Percentiles rank a stretch among this genome's conserved stretches.
Evolutionary conservation across 441 rosid species (phyloP).

Genomic region (Jatropha multifida): DNA sequence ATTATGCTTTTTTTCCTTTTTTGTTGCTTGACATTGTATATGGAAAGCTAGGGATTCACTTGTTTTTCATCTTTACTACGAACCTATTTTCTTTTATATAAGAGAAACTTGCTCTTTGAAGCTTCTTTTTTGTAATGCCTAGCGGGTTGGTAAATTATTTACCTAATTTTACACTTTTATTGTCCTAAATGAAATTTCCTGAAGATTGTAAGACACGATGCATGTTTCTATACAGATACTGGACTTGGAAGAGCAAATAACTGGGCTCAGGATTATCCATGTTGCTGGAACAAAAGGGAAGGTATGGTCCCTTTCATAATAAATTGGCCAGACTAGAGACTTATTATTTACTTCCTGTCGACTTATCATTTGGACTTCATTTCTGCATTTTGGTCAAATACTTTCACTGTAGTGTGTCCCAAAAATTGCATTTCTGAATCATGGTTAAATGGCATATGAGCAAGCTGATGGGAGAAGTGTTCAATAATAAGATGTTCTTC

Average conservation of each 20-base stretch:
- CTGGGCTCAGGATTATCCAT: constrained; percentile 64
- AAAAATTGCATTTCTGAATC: neutral
- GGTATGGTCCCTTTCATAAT: constrained; percentile 38
- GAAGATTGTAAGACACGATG: constrained; percentile 12
- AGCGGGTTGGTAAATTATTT: neutral
- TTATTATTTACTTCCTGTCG: neutral
- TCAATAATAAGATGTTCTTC: neutral
- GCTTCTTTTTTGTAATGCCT: neutral
- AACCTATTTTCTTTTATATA: neutral
- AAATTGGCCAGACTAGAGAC: neutral
- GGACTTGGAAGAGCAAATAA: constrained; percentile 45
- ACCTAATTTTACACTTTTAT: neutral
- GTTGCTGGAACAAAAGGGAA: constrained; percentile 96
- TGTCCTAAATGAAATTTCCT: constrained; percentile 10
- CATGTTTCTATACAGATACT: constrained; percentile 37
- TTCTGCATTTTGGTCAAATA: neutral
- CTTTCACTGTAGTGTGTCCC: neutral
- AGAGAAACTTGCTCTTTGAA: neutral
- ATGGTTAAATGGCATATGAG: neutral
- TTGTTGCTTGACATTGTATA: neutral
- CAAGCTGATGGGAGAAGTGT: neutral
- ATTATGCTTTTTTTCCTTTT: neutral
- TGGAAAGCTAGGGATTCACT: neutral
- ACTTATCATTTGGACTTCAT: neutral
- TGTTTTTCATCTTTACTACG: constrained; percentile 12